Base-by-base conservation (phyloP, 306 rosid genomes). In the Acacia acuminata region DNA sequence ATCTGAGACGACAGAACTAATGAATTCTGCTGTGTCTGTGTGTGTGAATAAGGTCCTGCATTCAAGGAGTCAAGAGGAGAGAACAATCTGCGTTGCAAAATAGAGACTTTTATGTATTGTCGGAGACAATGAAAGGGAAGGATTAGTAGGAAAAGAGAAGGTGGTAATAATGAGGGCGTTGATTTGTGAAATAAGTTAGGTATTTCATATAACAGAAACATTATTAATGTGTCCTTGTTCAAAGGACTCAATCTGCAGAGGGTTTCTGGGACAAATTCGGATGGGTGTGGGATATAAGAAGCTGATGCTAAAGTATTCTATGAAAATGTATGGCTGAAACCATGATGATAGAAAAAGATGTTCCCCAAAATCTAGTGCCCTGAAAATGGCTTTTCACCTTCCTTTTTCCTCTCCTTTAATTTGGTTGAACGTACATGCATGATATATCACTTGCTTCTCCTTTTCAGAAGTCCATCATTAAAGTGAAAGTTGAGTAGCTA, bases 361-460 rank as follows among this genome's bases (percentile, higher is more conserved):
- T 77, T 72, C 82, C 79, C 76, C 27, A 19, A 71, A 71, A 71
- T 71, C 71, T 77, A 50, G 79, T 71, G 67, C 77, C 61, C 19
- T 24, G 88, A 85, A 78, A 86, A 82, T 48, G 86, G 81, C 88
- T 61, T 70, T 75, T 63, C 79, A 86, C 82, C 75, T 73, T 71
- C 76, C 34, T 0, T 16, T 50, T 22, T 73, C 22, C 75, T 73
- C 73, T 80, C 27, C 42, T 38, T 38, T 22, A 13, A 40, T 70
- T 68, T 85, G 56, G 19, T 20, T 47, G 71, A 58, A 79, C 75
- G 77, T 75, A 40, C 51, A 51, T 64, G 74, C 81, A 32, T 74
- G 71, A 27, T 75, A 5, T 5, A 27, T 70, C 73, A 24, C 79
- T 24, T 24, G 58, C 84, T 79, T 64, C 74, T 71, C 82, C 70